Evolutionary conservation across 495 filamentous ascomycete genomes (phyloP).

Genomic region (Articulospora tetracladia): DNA sequence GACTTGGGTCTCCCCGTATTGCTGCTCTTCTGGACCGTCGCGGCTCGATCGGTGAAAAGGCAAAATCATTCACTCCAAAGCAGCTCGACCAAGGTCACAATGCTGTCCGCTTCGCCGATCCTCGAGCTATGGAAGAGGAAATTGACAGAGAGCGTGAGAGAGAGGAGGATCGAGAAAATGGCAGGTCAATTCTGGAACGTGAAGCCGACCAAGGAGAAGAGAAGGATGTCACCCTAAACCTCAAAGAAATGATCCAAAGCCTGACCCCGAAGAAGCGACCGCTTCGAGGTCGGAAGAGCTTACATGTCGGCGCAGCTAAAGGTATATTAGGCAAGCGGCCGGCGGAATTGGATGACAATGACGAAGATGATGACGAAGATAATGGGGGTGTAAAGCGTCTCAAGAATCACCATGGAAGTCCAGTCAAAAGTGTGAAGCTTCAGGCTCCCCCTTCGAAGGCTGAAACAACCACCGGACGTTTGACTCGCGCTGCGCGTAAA

Average conservation of each 20-base stretch:
- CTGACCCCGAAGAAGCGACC: constrained; percentile 72
- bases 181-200: constrained; percentile 47
- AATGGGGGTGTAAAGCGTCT: constrained; percentile 64
- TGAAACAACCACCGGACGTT: constrained; percentile 55
- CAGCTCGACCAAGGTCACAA: constrained; percentile 28
- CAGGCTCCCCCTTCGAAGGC: constrained; percentile 62
- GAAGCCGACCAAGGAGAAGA: constrained; percentile 44
- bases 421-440: constrained; percentile 70
- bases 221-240: constrained; percentile 55
- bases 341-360: constrained; percentile 64
- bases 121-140: constrained; percentile 61
- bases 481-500: constrained; percentile 48
- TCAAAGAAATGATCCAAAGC: constrained; percentile 74
- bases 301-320: constrained; percentile 70
- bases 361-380: constrained; percentile 68
- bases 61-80: constrained; percentile 56
- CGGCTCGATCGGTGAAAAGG: constrained; percentile 63
- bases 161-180: constrained; percentile 60
- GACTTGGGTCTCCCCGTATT: constrained; percentile 75
- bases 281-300: constrained; percentile 66
- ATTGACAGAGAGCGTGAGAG: constrained; percentile 63
- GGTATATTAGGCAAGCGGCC: constrained; percentile 75
- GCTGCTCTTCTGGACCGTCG: constrained; percentile 70
- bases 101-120: constrained; percentile 58
- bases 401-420: constrained; percentile 67